Evolutionary conservation across 1,284 basidiomycete species (phyloP).

Genomic region (Thecaphora frezii): DNA sequence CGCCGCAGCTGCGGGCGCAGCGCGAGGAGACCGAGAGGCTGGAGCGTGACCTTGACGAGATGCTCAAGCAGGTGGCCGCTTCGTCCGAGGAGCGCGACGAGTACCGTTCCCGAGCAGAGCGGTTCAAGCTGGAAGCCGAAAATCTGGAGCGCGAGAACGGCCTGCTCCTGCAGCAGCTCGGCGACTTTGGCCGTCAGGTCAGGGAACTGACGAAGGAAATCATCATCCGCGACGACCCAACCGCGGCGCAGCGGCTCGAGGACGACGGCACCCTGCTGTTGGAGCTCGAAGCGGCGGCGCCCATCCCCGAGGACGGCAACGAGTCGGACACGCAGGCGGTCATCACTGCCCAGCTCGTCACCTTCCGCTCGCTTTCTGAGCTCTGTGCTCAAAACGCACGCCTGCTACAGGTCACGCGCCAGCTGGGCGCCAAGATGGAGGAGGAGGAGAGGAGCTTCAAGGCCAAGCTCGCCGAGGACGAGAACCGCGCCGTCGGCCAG

Average conservation of each 20-base stretch:
- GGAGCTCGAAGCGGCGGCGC: slow-evolving; percentile 43
- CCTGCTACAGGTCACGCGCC: slow-evolving; percentile 78
- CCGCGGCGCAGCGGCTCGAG: slow-evolving; percentile 72
- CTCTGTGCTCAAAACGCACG: slow-evolving; percentile 89
- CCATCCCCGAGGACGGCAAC: slow-evolving; percentile 18
- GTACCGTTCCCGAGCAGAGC: slow-evolving; percentile 64
- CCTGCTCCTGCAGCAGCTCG: slow-evolving; percentile 69
- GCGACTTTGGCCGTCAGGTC: slow-evolving; percentile 84
- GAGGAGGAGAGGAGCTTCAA: slow-evolving; percentile 51
- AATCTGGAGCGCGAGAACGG: slow-evolving; percentile 67
- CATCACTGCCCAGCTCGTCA: slow-evolving; percentile 85
- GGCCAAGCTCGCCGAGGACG: slow-evolving; percentile 63
- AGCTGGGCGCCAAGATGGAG: slow-evolving; percentile 61
- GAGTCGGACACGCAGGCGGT: slow-evolving; percentile 63
- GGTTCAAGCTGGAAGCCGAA: slow-evolving; percentile 68
- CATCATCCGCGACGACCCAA: slow-evolving; percentile 77
- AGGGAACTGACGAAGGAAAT: slow-evolving; percentile 77
- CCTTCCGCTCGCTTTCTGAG: slow-evolving; percentile 77
- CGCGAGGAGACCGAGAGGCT: slow-evolving; percentile 52
- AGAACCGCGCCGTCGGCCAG: slow-evolving; percentile 78
- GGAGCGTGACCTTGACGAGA: slow-evolving; percentile 39
- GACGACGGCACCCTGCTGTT: slow-evolving; percentile 61
- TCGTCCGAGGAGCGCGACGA: slow-evolving; percentile 40
- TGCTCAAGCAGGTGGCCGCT: slow-evolving; percentile 28
- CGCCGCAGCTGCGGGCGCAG: slow-evolving; percentile 52